Evolutionary conservation across 1,284 basidiomycete genomes (phyloP).

Genomic region (Malassezia furfur): DNA sequence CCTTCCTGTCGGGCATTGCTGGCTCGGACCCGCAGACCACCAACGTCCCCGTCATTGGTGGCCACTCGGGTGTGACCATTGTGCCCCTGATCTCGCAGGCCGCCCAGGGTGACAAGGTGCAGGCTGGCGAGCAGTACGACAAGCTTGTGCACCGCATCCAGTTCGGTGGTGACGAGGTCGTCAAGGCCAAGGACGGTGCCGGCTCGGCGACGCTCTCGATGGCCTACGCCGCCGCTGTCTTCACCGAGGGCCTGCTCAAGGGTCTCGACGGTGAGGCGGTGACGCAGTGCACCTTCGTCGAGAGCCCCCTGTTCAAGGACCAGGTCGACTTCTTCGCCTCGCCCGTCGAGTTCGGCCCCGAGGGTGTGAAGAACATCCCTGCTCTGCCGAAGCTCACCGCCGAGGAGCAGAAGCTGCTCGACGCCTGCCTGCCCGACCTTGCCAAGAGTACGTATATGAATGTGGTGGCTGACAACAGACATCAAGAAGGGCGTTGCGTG

Average conservation of each 20-base stretch:
- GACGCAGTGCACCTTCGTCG: constrained; percentile 72
- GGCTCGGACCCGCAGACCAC: constrained; percentile 55
- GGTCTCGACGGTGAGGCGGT: constrained; percentile 82
- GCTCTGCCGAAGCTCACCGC: constrained; percentile 37
- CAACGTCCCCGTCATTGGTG: constrained; percentile 82
- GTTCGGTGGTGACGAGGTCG: constrained; percentile 88
- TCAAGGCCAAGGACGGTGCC: constrained; percentile 80
- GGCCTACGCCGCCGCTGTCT: constrained; percentile 60
- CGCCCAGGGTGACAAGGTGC: constrained; percentile 56
- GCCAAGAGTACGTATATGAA: constrained; percentile 29
- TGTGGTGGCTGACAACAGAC: constrained; percentile 14
- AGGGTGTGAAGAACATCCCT: constrained; percentile 46
- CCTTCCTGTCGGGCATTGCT: constrained; percentile 71
- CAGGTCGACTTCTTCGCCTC: constrained; percentile 53
- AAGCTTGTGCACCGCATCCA: constrained; percentile 65
- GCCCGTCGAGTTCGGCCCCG: constrained; percentile 39
- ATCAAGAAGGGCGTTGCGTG: constrained; percentile 47
- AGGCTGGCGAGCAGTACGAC: constrained; percentile 54
- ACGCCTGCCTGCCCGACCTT: constrained; percentile 44
- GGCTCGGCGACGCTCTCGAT: constrained; percentile 79
- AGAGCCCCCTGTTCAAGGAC: constrained; percentile 63
- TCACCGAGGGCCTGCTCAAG: constrained; percentile 65
- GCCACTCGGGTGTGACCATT: constrained; percentile 93
- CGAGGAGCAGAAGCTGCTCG: constrained; percentile 48
- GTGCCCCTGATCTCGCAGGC: constrained; percentile 91